Evolutionary conservation across 495 filamentous ascomycete species (phyloP).

Genomic region (Penicillium nucicola): DNA sequence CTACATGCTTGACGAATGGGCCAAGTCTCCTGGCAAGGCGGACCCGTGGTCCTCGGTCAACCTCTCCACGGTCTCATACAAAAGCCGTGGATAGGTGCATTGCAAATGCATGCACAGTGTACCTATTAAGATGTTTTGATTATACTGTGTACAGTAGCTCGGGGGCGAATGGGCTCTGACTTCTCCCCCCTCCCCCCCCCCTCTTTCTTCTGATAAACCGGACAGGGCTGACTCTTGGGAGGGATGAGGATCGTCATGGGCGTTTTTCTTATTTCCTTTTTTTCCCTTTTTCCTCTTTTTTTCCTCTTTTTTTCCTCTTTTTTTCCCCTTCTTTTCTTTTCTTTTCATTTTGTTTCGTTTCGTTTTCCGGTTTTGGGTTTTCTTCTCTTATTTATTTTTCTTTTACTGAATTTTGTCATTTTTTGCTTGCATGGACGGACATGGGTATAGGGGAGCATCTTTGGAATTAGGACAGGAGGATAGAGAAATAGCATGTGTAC

Average conservation of each 20-base stretch:
- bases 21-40: background rate
- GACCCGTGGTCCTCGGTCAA: constrained; percentile 1
- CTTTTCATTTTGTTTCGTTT: no score
- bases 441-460: no score
- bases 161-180: background rate
- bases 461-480: no score
- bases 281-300: background rate
- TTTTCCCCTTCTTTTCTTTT: no score
- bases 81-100: background rate
- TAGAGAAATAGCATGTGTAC: background rate
- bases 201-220: background rate
- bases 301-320: background rate
- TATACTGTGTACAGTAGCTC: no score
- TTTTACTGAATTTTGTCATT: no score
- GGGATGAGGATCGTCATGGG: background rate
- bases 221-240: background rate
- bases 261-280: background rate
- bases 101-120: background rate
- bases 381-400: no score
- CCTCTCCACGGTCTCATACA: background rate
- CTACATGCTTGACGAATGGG: background rate
- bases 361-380: no score
- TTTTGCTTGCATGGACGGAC: no score
- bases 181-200: no score
- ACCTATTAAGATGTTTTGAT: background rate